These are phyloP conservation scores for Phytopythium cucurbitacearum DNA, from an alignment of 352 stramenopile species.

Conservation along the genomic window DNA sequence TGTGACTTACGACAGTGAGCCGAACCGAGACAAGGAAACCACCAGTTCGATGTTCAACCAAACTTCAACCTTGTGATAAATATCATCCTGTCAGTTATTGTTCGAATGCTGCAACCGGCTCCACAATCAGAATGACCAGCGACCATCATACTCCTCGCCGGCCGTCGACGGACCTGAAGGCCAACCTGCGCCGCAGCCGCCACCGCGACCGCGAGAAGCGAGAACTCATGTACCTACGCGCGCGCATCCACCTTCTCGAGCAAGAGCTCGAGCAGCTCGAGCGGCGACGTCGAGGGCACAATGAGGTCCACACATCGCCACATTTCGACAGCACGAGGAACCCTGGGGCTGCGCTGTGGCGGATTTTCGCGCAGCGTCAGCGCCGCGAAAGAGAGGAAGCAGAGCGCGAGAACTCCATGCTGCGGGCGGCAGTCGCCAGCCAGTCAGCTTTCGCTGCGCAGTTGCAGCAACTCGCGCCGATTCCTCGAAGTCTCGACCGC, in stretches of 20 bases:
- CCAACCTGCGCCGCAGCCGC: not conserved
- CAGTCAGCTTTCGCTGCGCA: slow-evolving; percentile 1
- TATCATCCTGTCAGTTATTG: too few species aligned
- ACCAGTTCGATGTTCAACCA: too few species aligned
- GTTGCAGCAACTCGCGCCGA: not conserved
- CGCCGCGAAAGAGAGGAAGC: not conserved
- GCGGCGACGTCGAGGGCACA: not conserved
- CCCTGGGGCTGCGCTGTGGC: not conserved
- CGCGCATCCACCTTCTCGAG: not conserved
- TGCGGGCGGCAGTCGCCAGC: not conserved
- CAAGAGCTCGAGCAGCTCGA: slow-evolving; percentile 1
- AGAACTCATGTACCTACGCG: not conserved
- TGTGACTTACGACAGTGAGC: too few species aligned
- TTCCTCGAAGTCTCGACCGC: not conserved
- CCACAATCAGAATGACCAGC: not conserved
- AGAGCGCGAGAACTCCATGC: slow-evolving; percentile 2
- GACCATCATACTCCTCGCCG: not conserved
- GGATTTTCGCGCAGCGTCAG: not conserved
- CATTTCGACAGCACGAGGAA: not conserved
- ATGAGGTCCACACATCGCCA: not conserved
- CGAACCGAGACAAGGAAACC: too few species aligned
- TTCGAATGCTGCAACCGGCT: too few species aligned
- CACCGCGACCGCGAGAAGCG: slow-evolving; percentile 1
- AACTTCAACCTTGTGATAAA: too few species aligned
- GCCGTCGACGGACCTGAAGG: not conserved